Percentiles rank a stretch among this genome's conserved stretches.
Conservation (phyloP, 257 asterid genomes). For the Primulina tabacum region DNA sequence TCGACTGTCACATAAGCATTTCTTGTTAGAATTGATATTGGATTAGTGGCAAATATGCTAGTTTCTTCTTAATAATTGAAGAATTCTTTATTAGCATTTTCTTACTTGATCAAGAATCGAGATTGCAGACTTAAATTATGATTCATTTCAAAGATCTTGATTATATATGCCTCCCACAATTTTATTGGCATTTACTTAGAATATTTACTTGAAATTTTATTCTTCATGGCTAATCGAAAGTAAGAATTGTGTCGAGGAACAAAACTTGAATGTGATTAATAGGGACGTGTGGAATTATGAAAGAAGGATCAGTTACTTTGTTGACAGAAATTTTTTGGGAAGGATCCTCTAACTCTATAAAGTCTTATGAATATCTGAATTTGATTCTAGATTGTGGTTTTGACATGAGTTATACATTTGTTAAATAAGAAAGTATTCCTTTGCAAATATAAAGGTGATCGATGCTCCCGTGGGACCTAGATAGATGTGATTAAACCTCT, state of each 20-base stretch:
- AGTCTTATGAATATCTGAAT: neutral
- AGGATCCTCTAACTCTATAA: no score
- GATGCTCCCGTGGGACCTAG: neutral
- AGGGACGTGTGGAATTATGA: neutral
- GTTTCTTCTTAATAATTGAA: neutral
- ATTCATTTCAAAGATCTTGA: no score
- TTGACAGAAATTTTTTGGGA: neutral
- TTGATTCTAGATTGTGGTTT: no score
- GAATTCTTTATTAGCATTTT: no score
- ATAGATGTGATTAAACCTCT: neutral
- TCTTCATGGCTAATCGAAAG: no score
- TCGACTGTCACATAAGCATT: neutral
- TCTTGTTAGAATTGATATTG: neutral
- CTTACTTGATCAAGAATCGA: no score
- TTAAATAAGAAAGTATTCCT: neutral
- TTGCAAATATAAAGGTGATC: neutral
- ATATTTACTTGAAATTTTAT: no score
- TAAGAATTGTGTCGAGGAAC: no score
- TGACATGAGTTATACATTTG: no score
- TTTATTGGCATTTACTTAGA: neutral
- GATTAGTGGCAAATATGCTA: neutral
- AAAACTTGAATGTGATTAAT: neutral
- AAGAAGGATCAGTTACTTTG: neutral
- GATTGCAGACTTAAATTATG: neutral
- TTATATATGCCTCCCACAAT: no score